These are phyloP conservation scores for Iris pallida DNA, from an alignment of 116 monocot genomes.

Conservation along the genomic window DNA sequence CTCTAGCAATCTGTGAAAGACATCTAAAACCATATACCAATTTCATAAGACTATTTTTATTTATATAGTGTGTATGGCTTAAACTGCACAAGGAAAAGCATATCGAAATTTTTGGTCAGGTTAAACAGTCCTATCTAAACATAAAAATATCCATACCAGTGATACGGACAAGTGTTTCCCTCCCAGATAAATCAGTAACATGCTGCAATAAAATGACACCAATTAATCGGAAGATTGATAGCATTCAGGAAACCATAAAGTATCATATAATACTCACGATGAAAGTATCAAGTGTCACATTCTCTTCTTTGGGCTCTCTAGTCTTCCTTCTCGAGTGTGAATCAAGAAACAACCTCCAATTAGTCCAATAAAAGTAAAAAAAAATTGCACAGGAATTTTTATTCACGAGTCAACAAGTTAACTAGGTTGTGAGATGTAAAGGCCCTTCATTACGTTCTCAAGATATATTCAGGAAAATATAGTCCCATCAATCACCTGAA, in stretches of 20 bases:
- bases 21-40: not conserved
- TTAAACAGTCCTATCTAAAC: not conserved
- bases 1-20: not conserved
- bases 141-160: constrained; percentile 35
- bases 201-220: constrained; percentile 35
- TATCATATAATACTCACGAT: constrained; percentile 41
- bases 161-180: constrained; percentile 71
- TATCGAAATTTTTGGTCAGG: not conserved
- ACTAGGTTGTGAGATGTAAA: too few relatives aligned
- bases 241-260: not conserved
- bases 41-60: not conserved
- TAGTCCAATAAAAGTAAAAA: too few relatives aligned
- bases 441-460: too few relatives aligned
- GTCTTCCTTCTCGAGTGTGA: constrained; percentile 33
- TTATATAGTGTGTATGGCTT: not conserved
- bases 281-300: constrained; percentile 81
- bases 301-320: constrained; percentile 73
- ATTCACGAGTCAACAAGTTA: too few relatives aligned
- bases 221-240: not conserved
- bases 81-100: not conserved
- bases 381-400: too few relatives aligned
- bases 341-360: too few relatives aligned
- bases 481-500: too few relatives aligned
- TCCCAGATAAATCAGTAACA: constrained; percentile 78
- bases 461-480: too few relatives aligned